These are phyloP conservation scores for Dothistroma septosporum DNA, from an alignment of 2,329 filamentous ascomycete species.

Conservation along the genomic window DNA sequence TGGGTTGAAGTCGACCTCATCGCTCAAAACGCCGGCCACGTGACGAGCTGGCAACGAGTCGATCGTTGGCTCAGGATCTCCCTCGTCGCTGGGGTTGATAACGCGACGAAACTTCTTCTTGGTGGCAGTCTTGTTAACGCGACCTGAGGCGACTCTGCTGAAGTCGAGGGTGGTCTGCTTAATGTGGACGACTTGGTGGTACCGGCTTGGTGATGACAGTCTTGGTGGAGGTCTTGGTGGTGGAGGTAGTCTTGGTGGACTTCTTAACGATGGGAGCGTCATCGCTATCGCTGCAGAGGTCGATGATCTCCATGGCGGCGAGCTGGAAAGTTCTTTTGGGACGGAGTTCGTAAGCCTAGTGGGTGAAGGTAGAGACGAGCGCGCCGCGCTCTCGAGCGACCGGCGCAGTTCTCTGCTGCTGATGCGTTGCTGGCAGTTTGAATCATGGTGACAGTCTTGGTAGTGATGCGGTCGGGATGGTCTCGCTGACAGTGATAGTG, in stretches of 20 bases:
- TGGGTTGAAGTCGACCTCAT: too few species aligned
- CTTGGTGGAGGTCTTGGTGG: background rate
- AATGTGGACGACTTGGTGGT: background rate
- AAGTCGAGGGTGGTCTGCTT: background rate
- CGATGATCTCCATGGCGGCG: background rate
- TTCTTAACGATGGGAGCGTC: background rate
- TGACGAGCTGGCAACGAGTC: too few species aligned
- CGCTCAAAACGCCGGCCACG: too few species aligned
- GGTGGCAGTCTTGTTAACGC: background rate
- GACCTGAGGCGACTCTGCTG: background rate
- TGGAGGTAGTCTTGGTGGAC: background rate
- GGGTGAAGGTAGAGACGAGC: background rate
- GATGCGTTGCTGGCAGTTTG: background rate
- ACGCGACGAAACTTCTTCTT: background rate
- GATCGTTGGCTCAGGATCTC: background rate
- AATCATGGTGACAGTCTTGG: background rate
- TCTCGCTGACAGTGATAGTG: background rate
- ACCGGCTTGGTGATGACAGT: background rate
- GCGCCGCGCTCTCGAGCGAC: background rate
- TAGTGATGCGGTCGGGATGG: background rate
- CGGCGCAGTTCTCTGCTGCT: background rate
- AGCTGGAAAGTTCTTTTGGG: background rate
- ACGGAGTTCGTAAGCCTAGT: background rate
- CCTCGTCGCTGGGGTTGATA: background rate
- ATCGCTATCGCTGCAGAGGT: background rate